Conservation (phyloP, 345 rosid species). For the Eucalyptus tenuipes region DNA sequence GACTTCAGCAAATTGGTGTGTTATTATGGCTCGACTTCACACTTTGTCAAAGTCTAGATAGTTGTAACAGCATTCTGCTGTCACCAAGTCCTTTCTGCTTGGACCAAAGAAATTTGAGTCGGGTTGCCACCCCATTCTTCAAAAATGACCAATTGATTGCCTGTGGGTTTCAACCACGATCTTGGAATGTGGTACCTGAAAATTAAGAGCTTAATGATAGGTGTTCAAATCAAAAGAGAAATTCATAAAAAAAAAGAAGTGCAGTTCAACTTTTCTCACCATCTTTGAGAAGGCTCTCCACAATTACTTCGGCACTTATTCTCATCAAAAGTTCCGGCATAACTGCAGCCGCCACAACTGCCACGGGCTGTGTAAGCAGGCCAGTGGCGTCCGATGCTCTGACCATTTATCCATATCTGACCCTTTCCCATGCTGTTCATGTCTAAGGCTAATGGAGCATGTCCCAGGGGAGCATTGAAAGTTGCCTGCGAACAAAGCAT, state of each 20-base stretch:
- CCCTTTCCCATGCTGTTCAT: constrained; percentile 82
- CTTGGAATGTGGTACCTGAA: constrained; percentile 87
- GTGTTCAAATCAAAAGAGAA: background rate
- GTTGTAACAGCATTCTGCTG: background rate
- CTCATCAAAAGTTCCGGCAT: constrained; percentile 39
- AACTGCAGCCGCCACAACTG: constrained; percentile 56
- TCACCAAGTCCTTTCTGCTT: constrained; percentile 11
- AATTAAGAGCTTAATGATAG: background rate
- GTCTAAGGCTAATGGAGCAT: constrained; percentile 71
- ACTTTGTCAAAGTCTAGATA: background rate
- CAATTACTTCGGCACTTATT: constrained; percentile 50
- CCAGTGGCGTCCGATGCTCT: constrained; percentile 84
- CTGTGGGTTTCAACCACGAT: constrained; percentile 66
- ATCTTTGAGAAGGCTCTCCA: constrained; percentile 78
- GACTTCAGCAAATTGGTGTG: background rate
- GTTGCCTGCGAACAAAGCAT: constrained; percentile 31
- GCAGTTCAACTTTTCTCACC: constrained; percentile 16
- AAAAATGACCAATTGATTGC: constrained; percentile 32
- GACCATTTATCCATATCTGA: constrained; percentile 79
- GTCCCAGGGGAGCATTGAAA: constrained; percentile 50
- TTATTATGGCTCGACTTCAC: background rate
- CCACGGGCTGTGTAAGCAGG: constrained; percentile 60
- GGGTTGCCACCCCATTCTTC: constrained; percentile 70
- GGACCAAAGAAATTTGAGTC: constrained; percentile 43
- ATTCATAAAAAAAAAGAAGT: background rate